A percentile compares a stretch with the other conserved stretches of the same genome.
Evolutionary conservation across 257 asterid genomes (phyloP).

Genomic region (Nicotiana tomentosiformis): DNA sequence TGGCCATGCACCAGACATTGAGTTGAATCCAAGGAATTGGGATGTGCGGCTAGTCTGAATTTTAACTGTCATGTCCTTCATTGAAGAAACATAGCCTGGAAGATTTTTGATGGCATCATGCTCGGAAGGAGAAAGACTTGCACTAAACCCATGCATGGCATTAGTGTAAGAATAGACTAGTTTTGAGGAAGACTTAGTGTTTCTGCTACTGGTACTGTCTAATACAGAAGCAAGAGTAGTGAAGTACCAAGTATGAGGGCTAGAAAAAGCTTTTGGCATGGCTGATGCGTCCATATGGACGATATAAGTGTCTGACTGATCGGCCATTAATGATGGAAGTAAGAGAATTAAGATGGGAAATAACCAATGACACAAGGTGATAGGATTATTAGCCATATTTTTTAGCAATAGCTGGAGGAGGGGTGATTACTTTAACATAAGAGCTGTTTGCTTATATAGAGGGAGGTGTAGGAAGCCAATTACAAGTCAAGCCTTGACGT

Average conservation of each 20-base stretch:
- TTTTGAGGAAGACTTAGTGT: not conserved
- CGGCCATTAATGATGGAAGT: constrained; percentile 21
- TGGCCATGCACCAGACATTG: too few relatives aligned
- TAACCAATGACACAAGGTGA: constrained; percentile 23
- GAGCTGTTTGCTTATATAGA: constrained; percentile 18
- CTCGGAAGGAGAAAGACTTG: too few relatives aligned
- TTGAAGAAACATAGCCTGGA: too few relatives aligned
- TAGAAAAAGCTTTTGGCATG: constrained; percentile 67
- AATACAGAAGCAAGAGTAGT: constrained; percentile 39
- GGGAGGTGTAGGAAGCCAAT: constrained; percentile 1
- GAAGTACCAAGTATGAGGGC: constrained; percentile 50
- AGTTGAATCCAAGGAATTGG: too few relatives aligned
- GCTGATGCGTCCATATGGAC: constrained; percentile 57
- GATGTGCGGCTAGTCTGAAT: too few relatives aligned
- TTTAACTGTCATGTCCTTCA: too few relatives aligned
- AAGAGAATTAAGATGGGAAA: constrained; percentile 16
- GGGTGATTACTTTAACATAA: not conserved
- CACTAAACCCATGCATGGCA: too few relatives aligned
- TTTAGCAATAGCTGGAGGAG: constrained; percentile 16
- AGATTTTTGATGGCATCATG: too few relatives aligned
- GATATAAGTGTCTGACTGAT: constrained; percentile 38
- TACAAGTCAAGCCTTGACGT: too few relatives aligned
- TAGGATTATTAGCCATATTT: constrained; percentile 24
- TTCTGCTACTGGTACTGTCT: not conserved
- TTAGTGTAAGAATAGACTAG: too few relatives aligned